Evolutionary conservation across 1,139 yeast genomes (phyloP).

Genomic region (Candida sp.): DNA sequence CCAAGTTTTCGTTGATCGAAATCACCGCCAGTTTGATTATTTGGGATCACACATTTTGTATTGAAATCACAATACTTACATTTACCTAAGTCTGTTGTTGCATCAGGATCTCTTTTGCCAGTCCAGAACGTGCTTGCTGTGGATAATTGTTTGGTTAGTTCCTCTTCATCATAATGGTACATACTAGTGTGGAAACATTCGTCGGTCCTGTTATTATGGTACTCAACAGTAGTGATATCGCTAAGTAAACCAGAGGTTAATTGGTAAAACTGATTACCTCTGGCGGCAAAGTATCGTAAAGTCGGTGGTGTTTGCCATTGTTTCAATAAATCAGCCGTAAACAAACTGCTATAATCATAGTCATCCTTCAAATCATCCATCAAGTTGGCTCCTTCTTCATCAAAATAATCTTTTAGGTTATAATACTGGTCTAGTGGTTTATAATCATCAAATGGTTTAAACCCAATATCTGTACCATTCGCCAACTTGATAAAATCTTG

Average conservation of each 20-base stretch:
- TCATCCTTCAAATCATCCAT: constrained; percentile 10
- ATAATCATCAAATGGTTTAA: constrained; percentile 32
- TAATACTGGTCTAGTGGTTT: constrained; percentile 1
- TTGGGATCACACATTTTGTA: constrained; percentile 29
- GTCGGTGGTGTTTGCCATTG: constrained; percentile 57
- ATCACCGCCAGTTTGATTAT: constrained; percentile 8
- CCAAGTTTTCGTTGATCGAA: constrained; percentile 10
- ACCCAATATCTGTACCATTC: constrained; percentile 43
- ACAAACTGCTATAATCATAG: constrained; percentile 11
- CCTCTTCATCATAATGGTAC: constrained; percentile 30
- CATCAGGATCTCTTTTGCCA: constrained; percentile 46
- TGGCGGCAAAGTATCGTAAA: constrained; percentile 50
- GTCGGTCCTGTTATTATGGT: constrained; percentile 36
- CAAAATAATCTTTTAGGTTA: background rate
- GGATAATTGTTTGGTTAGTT: constrained; percentile 21
- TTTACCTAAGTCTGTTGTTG: constrained; percentile 29
- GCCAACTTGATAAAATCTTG: constrained; percentile 46
- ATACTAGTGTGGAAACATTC: constrained; percentile 32
- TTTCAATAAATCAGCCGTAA: constrained; percentile 16
- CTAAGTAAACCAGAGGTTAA: constrained; percentile 31
- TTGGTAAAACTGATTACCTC: constrained; percentile 48
- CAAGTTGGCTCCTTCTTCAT: background rate
- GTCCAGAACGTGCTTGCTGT: constrained; percentile 50
- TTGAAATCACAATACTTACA: constrained; percentile 57
- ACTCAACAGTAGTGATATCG: constrained; percentile 46